Percentiles rank a stretch among this genome's conserved stretches.
Evolutionary conservation across 164 flowering plant species (phyloP).

Genomic region (Annona squamosa): DNA sequence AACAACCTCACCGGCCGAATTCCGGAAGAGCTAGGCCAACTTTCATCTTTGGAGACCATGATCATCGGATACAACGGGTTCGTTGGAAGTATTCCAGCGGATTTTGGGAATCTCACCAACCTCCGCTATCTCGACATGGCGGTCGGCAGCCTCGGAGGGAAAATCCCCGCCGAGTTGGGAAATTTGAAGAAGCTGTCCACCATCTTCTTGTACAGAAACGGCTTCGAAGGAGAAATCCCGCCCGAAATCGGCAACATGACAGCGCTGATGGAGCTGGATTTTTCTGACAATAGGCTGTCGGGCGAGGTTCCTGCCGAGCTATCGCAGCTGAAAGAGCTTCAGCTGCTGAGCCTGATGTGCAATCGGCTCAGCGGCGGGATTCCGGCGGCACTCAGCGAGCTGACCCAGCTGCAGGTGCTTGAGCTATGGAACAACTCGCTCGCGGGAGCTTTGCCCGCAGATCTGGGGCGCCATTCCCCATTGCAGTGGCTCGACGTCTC

Average conservation of each 20-base stretch:
- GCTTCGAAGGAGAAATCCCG: conserved; percentile 65
- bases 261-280: conserved; percentile 50
- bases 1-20: conserved; percentile 73
- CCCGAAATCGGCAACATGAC: conserved; percentile 44
- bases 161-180: conserved; percentile 71
- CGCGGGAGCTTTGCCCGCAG: conserved; percentile 62
- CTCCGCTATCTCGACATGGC: conserved; percentile 84
- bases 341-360: conserved; percentile 77
- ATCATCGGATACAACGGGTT: conserved; percentile 86
- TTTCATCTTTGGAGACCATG: conserved; percentile 59
- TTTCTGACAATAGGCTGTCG: conserved; percentile 66
- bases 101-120: conserved; percentile 67
- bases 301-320: conserved; percentile 67
- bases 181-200: conserved; percentile 45
- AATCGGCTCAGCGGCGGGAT: conserved; percentile 60
- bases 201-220: conserved; percentile 59
- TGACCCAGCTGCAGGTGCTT: conserved; percentile 51
- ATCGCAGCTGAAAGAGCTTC: conserved; percentile 41
- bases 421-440: conserved; percentile 93
- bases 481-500: conserved; percentile 86
- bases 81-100: conserved; percentile 61
- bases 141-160: conserved; percentile 54
- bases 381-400: conserved; percentile 41
- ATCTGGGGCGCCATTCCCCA: conserved; percentile 64
- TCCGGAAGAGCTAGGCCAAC: conserved; percentile 68